Evolutionary conservation across 75 land plant genomes (phyloP).

Genomic region (Pinus albicaulis): DNA sequence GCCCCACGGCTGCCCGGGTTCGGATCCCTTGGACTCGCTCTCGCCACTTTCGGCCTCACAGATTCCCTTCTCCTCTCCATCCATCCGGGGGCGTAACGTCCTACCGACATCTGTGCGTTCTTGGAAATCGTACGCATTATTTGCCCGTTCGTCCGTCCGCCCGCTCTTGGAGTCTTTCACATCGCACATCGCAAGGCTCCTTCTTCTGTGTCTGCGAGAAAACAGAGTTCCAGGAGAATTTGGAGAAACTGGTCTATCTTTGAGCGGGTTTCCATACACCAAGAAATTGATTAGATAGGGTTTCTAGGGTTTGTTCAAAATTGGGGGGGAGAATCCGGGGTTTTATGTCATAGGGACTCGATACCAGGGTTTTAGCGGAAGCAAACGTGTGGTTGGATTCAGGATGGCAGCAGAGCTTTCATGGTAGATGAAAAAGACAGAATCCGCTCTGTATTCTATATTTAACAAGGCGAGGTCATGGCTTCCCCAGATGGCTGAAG

Average conservation of each 20-base stretch:
- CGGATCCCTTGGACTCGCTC: neutral
- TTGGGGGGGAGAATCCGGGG: neutral
- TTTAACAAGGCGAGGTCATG: slow-evolving; percentile 56
- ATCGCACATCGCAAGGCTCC: neutral
- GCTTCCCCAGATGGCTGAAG: slow-evolving; percentile 65
- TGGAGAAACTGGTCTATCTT: neutral
- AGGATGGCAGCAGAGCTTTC: neutral
- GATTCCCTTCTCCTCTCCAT: neutral
- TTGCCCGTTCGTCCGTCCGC: neutral
- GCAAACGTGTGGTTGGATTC: neutral
- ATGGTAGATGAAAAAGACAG: slow-evolving; percentile 8
- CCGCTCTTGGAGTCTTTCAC: neutral
- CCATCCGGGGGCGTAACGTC: neutral
- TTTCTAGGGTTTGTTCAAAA: neutral
- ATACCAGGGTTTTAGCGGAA: neutral
- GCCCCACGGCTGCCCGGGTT: slow-evolving; percentile 2
- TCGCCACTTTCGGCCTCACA: neutral
- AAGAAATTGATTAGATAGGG: neutral
- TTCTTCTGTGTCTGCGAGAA: neutral
- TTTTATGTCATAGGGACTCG: neutral
- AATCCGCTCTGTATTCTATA: slow-evolving; percentile 12
- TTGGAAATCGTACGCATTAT: neutral
- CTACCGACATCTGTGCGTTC: neutral
- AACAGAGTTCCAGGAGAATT: neutral
- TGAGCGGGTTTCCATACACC: neutral